Base-by-base conservation (phyloP, 345 rosid species). In the Pugionium cornutum region DNA sequence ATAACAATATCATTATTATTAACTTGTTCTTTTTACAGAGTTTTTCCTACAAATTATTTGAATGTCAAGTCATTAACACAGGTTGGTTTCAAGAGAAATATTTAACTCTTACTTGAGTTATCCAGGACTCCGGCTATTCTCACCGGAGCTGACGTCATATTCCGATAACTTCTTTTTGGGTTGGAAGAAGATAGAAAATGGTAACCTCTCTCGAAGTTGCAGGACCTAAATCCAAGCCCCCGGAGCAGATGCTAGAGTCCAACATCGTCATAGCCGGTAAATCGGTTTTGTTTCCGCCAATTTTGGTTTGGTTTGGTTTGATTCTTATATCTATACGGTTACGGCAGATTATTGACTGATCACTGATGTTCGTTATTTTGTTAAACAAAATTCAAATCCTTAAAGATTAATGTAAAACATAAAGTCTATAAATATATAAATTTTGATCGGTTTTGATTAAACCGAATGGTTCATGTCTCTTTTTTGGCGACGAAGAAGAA, bases 261-360 rank as follows among this genome's bases (percentile, higher is more conserved):
- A 72, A 57, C 48, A 57, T 56, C 60, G 26, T 49, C 53, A 57
- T 72, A 47, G 3, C 66, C 53, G 71, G 76, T 65, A 72, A 57
- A 32, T 44, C 33, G 28, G 44, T 8, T 55, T 30, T 68, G 58
- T 58, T 58, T 41, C 7, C 1, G 7, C 27, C 18, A 29, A 18
- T 37, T 35, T 37, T 55, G 45, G 53, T 67, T 37, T 11, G n/a
- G 25, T 59, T 32, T 7, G 64, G 50, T 45, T 11, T 34, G 46
- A 35, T 26, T 26, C 3, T 0, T 10, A 9, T 9, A 2, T 53
- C 11, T 26, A 34, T 34, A 26, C 9, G 2, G 41, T 63, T 50
- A 11, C 9, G 5, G 6, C 57, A 63, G 18, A 18, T 18, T 18
- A 18, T 18, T 18, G 18, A 18, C 18, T 18, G 18, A 18, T 18